Conservation (phyloP, 2,329 filamentous ascomycete genomes). For the Aspergillus chevalieri region DNA sequence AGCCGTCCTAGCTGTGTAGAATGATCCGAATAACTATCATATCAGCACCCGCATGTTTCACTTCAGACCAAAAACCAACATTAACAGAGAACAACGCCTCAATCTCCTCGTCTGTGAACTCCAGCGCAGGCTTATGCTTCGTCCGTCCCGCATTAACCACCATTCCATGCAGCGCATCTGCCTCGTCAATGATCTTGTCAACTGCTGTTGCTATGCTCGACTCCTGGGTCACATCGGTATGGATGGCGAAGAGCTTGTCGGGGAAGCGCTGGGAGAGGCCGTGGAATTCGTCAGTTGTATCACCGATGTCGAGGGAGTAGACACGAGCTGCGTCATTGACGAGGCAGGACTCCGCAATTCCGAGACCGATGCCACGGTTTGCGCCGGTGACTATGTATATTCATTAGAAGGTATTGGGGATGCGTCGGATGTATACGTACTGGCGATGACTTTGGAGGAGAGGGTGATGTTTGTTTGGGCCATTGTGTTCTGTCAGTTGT, state of each 20-base stretch:
- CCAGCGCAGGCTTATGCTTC: slow-evolving; percentile 48
- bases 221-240: slow-evolving; percentile 46
- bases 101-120: slow-evolving; percentile 46
- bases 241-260: slow-evolving; percentile 34
- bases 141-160: slow-evolving; percentile 48
- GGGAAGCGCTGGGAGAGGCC: slow-evolving; percentile 30
- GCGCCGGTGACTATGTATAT: slow-evolving; percentile 27
- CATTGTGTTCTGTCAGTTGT: not conserved
- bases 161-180: slow-evolving; percentile 45
- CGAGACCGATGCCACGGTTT: slow-evolving; percentile 40
- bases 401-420: not conserved
- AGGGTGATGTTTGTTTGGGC: slow-evolving; percentile 25
- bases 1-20: slow-evolving; percentile 39
- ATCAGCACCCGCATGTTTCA: not conserved
- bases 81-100: slow-evolving; percentile 41
- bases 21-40: slow-evolving; percentile 36
- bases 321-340: slow-evolving; percentile 39
- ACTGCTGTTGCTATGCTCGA: slow-evolving; percentile 40
- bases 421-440: slow-evolving; percentile 11
- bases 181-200: slow-evolving; percentile 40
- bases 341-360: slow-evolving; percentile 44
- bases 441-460: slow-evolving; percentile 27
- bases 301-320: slow-evolving; percentile 44
- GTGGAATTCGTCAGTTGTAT: slow-evolving; percentile 14
- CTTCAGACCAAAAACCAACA: not conserved